phyloP scores from a whole-genome alignment of 495 filamentous ascomycete genomes.

The Aeminium ludgeri region DNA sequence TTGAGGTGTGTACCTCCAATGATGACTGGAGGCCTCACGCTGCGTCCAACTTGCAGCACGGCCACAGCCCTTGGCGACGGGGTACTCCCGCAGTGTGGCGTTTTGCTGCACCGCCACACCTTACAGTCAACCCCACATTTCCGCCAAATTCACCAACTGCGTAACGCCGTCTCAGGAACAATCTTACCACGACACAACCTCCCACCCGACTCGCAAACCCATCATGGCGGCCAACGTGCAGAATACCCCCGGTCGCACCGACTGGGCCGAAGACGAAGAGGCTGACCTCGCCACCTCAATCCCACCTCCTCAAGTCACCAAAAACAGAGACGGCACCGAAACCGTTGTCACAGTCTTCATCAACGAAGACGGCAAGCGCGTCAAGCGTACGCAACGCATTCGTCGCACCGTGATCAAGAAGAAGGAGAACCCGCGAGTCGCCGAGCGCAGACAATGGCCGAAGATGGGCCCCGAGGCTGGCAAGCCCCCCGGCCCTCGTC shows the following conservation, averaged over 20 bases:
- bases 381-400: slow-evolving; percentile 89
- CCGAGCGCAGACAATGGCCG: slow-evolving; percentile 74
- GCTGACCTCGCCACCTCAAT: slow-evolving; percentile 69
- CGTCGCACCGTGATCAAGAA: slow-evolving; percentile 75
- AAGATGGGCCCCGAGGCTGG: slow-evolving; percentile 84
- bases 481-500: slow-evolving; percentile 46
- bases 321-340: slow-evolving; percentile 95
- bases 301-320: slow-evolving; percentile 67
- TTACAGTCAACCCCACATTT: no score
- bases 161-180: background rate
- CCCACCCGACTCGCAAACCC: background rate
- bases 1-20: no score
- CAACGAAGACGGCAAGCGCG: slow-evolving; percentile 86
- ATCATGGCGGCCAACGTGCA: slow-evolving; percentile 16
- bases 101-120: no score
- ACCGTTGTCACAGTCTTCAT: slow-evolving; percentile 79
- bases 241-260: slow-evolving; percentile 36
- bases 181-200: background rate
- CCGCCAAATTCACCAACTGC: no score
- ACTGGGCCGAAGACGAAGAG: slow-evolving; percentile 97
- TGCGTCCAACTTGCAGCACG: no score
- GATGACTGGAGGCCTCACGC: no score
- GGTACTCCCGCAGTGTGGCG: no score
- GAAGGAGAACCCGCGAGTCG: slow-evolving; percentile 89
- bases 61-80: no score